Conservation (phyloP, 495 filamentous ascomycete species). For the Melanomma pulvis-pyrius region DNA sequence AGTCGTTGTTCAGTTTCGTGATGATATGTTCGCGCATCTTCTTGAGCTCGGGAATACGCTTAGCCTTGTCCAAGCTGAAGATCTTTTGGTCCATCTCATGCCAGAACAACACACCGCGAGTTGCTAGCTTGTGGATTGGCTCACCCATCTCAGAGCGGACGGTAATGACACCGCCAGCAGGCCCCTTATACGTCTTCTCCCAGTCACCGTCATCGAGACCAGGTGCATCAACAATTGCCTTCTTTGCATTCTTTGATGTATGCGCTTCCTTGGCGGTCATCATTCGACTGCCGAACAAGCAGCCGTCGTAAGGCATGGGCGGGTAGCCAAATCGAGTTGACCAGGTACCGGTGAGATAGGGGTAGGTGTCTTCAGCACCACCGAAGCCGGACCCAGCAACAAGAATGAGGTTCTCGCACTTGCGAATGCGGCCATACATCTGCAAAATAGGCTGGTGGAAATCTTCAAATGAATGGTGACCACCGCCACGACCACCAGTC, state of each 20-base stretch:
- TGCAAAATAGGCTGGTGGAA: slow-evolving; percentile 92
- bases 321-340: slow-evolving; percentile 83
- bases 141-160: slow-evolving; percentile 98
- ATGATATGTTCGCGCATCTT: slow-evolving; percentile 95
- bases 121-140: slow-evolving; percentile 97
- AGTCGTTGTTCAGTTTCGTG: slow-evolving; percentile 95
- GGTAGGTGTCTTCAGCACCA: slow-evolving; percentile 87
- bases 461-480: slow-evolving; percentile 93
- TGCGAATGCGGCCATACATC: slow-evolving; percentile 83
- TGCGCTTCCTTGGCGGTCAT: slow-evolving; percentile 96
- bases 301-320: slow-evolving; percentile 91
- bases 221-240: slow-evolving; percentile 88
- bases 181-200: slow-evolving; percentile 95
- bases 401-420: slow-evolving; percentile 81
- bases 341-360: slow-evolving; percentile 88
- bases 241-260: slow-evolving; percentile 89
- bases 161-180: slow-evolving; percentile 93
- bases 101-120: slow-evolving; percentile 93
- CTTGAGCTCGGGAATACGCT: slow-evolving; percentile 87
- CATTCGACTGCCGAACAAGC: slow-evolving; percentile 86
- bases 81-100: slow-evolving; percentile 98
- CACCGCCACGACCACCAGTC: slow-evolving; percentile 92
- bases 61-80: slow-evolving; percentile 93
- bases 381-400: slow-evolving; percentile 93
- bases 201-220: slow-evolving; percentile 87